Conservation (phyloP, 1,284 basidiomycete genomes). For the Dichomitus squalens region DNA sequence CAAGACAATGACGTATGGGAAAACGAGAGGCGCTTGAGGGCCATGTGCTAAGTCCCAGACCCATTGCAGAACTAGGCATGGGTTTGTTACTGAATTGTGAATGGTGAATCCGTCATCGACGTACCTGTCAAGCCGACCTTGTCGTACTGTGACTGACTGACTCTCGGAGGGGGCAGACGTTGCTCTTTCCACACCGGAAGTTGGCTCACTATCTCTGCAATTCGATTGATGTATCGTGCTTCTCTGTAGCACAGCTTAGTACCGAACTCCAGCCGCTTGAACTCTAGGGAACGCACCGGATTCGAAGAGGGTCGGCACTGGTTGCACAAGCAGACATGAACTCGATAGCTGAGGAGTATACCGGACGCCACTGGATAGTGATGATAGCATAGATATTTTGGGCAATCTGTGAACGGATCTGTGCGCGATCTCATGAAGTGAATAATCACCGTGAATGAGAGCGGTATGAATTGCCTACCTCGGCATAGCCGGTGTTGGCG, state of each 20-base stretch:
- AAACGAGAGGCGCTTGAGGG: constrained; percentile 64
- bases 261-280: too few species aligned
- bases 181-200: constrained; percentile 72
- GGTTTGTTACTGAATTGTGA: constrained; percentile 5
- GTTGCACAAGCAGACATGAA: constrained; percentile 69
- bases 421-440: neutral
- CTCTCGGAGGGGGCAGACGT: constrained; percentile 83
- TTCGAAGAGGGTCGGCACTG: constrained; percentile 65
- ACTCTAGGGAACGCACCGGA: constrained; percentile 43
- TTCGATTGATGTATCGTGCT: constrained; percentile 56
- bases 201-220: constrained; percentile 55
- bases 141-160: constrained; percentile 84
- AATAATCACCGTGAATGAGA: constrained; percentile 1
- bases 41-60: constrained; percentile 76
- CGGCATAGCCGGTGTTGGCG: constrained; percentile 81
- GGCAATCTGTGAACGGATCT: constrained; percentile 77
- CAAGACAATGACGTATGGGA: constrained; percentile 77
- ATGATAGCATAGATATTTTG: constrained; percentile 68
- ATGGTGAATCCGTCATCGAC: constrained; percentile 22
- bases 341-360: constrained; percentile 65
- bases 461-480: constrained; percentile 48
- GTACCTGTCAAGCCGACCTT: constrained; percentile 80
- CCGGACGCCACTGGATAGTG: constrained; percentile 73
- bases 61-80: constrained; percentile 69
- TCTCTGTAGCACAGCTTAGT: constrained; percentile 41